These are phyloP conservation scores for Brasenia schreberi DNA, from an alignment of 164 flowering plant species.

Conservation along the genomic window DNA sequence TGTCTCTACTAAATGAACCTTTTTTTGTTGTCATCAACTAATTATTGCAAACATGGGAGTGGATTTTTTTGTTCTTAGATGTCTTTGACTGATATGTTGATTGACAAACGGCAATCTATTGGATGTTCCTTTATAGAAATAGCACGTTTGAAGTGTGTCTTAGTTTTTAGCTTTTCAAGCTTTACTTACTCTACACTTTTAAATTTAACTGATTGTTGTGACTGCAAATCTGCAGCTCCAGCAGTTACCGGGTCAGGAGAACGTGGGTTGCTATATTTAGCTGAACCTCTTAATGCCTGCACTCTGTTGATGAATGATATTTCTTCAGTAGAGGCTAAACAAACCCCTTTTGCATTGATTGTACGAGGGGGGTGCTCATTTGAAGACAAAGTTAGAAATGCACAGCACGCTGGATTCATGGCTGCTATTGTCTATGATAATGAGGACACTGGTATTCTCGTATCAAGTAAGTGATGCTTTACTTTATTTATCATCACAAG, in stretches of 20 bases:
- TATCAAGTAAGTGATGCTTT: constrained; percentile 52
- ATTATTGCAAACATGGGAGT: no score
- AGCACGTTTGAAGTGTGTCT: background rate
- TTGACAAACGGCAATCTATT: background rate
- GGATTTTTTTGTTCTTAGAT: no score
- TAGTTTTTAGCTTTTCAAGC: background rate
- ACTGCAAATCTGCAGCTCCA: constrained; percentile 48
- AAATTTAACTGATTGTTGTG: background rate
- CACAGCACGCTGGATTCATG: constrained; percentile 73
- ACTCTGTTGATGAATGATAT: constrained; percentile 34
- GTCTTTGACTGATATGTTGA: background rate
- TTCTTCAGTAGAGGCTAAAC: constrained; percentile 8
- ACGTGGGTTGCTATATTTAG: constrained; percentile 50
- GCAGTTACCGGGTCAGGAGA: constrained; percentile 48
- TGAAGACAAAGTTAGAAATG: constrained; percentile 79
- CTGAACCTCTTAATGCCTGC: constrained; percentile 85
- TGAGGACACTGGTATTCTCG: constrained; percentile 41
- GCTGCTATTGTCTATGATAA: constrained; percentile 79
- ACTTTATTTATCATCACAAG: no score
- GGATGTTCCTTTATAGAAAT: background rate
- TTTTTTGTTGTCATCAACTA: no score
- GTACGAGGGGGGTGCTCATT: constrained; percentile 85
- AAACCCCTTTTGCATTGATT: constrained; percentile 50
- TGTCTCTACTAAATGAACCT: no score
- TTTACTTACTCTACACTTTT: background rate